phyloP scores from a whole-genome alignment of 2,329 filamentous ascomycete genomes.

The Aspergillus arachidicola region DNA sequence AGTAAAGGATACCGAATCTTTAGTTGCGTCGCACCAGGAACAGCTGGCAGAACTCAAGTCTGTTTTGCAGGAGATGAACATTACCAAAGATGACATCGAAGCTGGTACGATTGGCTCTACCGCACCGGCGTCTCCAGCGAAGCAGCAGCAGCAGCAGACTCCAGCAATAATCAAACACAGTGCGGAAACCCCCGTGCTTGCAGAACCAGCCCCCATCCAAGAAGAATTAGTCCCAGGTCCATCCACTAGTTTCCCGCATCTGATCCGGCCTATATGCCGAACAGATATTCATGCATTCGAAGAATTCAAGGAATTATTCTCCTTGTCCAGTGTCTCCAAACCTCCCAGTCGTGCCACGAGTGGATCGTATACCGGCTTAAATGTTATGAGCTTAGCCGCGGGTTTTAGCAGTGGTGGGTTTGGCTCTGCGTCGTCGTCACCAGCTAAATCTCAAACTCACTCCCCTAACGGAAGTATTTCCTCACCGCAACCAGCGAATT shows the following conservation, averaged over 20 bases:
- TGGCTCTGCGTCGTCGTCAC: slow-evolving; percentile 62
- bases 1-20: slow-evolving; percentile 79
- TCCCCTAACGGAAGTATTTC: slow-evolving; percentile 48
- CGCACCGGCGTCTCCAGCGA: slow-evolving; percentile 78
- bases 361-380: slow-evolving; percentile 68
- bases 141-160: slow-evolving; percentile 54
- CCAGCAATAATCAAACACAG: slow-evolving; percentile 56
- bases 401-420: slow-evolving; percentile 47
- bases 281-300: slow-evolving; percentile 79
- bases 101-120: slow-evolving; percentile 67
- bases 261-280: slow-evolving; percentile 80
- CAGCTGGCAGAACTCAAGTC: slow-evolving; percentile 88
- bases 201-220: slow-evolving; percentile 50
- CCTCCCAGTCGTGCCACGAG: slow-evolving; percentile 70
- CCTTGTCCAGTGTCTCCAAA: slow-evolving; percentile 64
- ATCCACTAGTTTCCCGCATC: slow-evolving; percentile 74
- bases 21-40: slow-evolving; percentile 88
- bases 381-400: slow-evolving; percentile 58
- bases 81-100: slow-evolving; percentile 69
- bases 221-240: slow-evolving; percentile 63
- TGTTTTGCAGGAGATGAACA: slow-evolving; percentile 85
- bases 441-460: slow-evolving; percentile 61
- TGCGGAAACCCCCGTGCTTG: slow-evolving; percentile 63
- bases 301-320: slow-evolving; percentile 79
- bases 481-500: slow-evolving; percentile 48